A percentile compares a stretch with the other conserved stretches of the same genome.
These are phyloP conservation scores for Pseudognaphalium luteoalbum DNA, from an alignment of 129 eudicot genomes.

Conservation along the genomic window DNA sequence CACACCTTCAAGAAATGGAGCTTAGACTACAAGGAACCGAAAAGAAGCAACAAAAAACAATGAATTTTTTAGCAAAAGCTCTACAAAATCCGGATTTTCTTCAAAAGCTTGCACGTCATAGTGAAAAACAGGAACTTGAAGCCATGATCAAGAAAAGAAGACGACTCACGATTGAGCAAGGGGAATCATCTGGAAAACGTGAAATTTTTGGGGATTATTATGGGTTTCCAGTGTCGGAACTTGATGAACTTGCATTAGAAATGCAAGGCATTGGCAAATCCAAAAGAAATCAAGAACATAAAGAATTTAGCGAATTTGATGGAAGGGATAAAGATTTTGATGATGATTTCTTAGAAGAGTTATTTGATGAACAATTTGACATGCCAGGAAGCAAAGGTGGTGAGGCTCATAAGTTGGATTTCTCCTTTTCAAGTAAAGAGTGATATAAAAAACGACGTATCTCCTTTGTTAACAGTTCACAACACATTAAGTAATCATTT, in stretches of 20 bases:
- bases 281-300: conserved; percentile 13
- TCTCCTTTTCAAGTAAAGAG: neutral
- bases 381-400: conserved; percentile 22
- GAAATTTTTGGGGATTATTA: conserved; percentile 2
- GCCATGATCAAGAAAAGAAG: conserved; percentile 58
- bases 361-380: conserved; percentile 51
- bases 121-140: conserved; percentile 62
- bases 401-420: conserved; percentile 11
- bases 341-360: conserved; percentile 83
- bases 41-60: conserved; percentile 81
- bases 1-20: conserved; percentile 74
- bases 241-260: conserved; percentile 88
- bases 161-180: conserved; percentile 48
- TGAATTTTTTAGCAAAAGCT: conserved; percentile 87
- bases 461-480: conserved; percentile 19
- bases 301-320: conserved; percentile 40
- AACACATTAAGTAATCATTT: conserved; percentile 29
- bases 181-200: conserved; percentile 13
- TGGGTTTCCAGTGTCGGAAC: conserved; percentile 55
- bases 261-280: conserved; percentile 81
- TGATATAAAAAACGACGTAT: neutral
- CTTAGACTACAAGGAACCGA: conserved; percentile 75
- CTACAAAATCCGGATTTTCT: conserved; percentile 81
- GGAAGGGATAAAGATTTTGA: conserved; percentile 60
- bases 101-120: conserved; percentile 56